Conservation (phyloP, 75 land plant genomes). For the Selaginella tamariscina region DNA sequence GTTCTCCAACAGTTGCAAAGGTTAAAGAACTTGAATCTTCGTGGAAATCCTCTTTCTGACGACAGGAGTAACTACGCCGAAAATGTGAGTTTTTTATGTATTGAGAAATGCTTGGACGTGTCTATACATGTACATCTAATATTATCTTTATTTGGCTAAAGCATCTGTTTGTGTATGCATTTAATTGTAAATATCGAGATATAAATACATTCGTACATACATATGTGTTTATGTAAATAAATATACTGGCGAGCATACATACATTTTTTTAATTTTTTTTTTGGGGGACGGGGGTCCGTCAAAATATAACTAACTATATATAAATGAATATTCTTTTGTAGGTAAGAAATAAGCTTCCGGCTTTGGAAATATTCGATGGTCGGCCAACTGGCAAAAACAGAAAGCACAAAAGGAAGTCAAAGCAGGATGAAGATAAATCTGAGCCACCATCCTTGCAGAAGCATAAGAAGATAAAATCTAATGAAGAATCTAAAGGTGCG, state of each 20-base stretch:
- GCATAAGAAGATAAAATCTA: constrained; percentile 5
- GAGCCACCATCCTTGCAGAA: constrained; percentile 1
- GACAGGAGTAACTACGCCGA: constrained; percentile 35
- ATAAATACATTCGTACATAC: too few species aligned
- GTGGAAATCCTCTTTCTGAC: constrained; percentile 61
- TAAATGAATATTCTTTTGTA: constrained; percentile 17
- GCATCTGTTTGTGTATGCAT: too few species aligned
- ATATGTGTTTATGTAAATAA: too few species aligned
- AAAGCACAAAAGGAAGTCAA: constrained; percentile 7
- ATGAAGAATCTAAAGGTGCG: too few species aligned
- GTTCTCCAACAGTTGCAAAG: constrained; percentile 35
- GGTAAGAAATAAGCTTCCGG: constrained; percentile 46
- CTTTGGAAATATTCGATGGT: constrained; percentile 50
- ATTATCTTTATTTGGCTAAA: too few species aligned
- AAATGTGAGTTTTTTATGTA: constrained; percentile 33
- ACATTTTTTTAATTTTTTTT: too few species aligned
- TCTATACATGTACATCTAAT: too few species aligned
- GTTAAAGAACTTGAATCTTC: constrained; percentile 59
- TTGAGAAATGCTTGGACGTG: too few species aligned
- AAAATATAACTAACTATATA: too few species aligned
- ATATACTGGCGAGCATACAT: too few species aligned
- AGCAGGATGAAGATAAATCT: constrained; percentile 3
- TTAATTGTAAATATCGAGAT: too few species aligned
- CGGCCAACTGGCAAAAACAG: constrained; percentile 18
- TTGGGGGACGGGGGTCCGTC: too few species aligned